Evolutionary conservation across 176 grass and related monocot species (phyloP).

Genomic region (Echinochloa phyllopogon): DNA sequence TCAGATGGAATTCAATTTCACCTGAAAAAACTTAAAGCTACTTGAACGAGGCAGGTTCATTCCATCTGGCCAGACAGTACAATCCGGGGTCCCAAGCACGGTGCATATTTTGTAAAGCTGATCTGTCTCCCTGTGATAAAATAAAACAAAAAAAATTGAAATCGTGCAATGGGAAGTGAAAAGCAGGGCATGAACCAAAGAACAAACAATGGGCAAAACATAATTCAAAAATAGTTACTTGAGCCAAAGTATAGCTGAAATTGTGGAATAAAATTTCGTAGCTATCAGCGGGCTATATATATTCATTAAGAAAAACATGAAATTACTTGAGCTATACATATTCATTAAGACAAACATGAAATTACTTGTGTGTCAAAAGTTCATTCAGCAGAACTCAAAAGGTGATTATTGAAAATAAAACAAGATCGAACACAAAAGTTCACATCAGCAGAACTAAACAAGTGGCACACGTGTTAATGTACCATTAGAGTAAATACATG

Average conservation of each 20-base stretch:
- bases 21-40: conserved; percentile 76
- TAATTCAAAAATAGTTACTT: conserved; percentile 12
- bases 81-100: conserved; percentile 91
- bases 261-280: not conserved
- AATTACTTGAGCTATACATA: not conserved
- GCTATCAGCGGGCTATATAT: not conserved
- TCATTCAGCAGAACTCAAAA: not conserved
- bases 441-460: not conserved
- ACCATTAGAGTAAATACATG: not conserved
- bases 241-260: not conserved
- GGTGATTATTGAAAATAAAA: not conserved
- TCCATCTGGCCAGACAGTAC: conserved; percentile 70
- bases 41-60: conserved; percentile 73
- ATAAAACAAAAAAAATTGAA: conserved; percentile 21
- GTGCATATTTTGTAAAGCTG: conserved; percentile 88
- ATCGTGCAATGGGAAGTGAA: not conserved
- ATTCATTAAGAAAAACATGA: not conserved
- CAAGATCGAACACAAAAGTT: not conserved
- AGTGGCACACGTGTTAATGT: not conserved
- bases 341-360: not conserved
- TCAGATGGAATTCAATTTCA: conserved; percentile 44
- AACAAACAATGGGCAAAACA: not conserved
- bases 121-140: conserved; percentile 71
- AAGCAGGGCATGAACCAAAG: not conserved
- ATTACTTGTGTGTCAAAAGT: not conserved